Percentiles rank a stretch among this genome's conserved stretches.
phyloP scores from a whole-genome alignment of 1,284 basidiomycete species.

The Trametes versicolor region DNA sequence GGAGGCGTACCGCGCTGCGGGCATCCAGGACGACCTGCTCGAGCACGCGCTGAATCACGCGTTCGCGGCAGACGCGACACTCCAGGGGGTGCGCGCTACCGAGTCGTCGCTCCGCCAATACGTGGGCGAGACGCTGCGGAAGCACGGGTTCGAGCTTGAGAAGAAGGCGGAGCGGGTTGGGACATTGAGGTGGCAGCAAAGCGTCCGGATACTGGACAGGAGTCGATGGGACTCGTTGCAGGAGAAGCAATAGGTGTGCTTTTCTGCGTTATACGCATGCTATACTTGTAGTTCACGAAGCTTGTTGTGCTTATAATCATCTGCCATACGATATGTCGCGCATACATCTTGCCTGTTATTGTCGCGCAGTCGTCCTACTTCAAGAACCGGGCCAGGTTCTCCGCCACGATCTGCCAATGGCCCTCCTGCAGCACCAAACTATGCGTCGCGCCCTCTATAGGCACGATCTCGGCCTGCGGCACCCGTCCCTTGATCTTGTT shows the following conservation, averaged over 20 bases:
- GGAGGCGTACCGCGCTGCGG: slow-evolving; percentile 63
- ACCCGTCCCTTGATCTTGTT: slow-evolving; percentile 61
- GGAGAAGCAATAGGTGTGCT: slow-evolving; percentile 4
- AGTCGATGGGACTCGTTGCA: slow-evolving; percentile 47
- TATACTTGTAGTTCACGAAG: neutral
- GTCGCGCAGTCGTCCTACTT: neutral
- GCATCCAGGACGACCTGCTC: slow-evolving; percentile 75
- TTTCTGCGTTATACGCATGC: neutral
- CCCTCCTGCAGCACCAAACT: slow-evolving; percentile 55
- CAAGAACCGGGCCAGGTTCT: slow-evolving; percentile 51
- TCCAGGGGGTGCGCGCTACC: slow-evolving; percentile 56
- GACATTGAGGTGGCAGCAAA: slow-evolving; percentile 62
- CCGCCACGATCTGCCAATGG: slow-evolving; percentile 56
- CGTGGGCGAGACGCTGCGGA: slow-evolving; percentile 54
- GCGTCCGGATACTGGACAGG: slow-evolving; percentile 52
- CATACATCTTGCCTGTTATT: neutral
- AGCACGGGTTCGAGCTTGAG: slow-evolving; percentile 62
- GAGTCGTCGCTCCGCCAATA: slow-evolving; percentile 65
- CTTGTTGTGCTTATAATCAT: too few species aligned
- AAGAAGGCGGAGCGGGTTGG: slow-evolving; percentile 57
- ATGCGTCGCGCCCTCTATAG: slow-evolving; percentile 66
- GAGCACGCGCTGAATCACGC: slow-evolving; percentile 64
- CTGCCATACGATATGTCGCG: too few species aligned
- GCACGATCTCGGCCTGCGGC: slow-evolving; percentile 62
- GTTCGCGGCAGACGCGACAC: slow-evolving; percentile 55